Conservation (phyloP, 306 rosid species). For the Trichosanthes truncata region DNA sequence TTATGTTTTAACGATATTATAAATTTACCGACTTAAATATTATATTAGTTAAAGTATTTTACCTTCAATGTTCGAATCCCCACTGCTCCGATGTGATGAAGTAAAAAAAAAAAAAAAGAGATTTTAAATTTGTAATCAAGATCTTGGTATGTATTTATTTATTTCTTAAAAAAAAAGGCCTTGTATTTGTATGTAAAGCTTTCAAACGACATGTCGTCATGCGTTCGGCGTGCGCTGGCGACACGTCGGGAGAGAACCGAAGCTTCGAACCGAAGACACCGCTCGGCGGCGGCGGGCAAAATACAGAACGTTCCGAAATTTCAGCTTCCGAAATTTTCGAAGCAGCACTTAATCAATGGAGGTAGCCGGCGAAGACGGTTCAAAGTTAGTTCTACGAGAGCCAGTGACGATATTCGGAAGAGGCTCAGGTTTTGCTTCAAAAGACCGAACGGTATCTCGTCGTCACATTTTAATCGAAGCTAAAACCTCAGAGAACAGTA, state of each 20-base stretch:
- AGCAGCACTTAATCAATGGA: slow-evolving; percentile 24
- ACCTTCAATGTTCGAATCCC: no score
- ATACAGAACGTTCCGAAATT: neutral
- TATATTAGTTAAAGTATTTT: no score
- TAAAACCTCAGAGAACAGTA: neutral
- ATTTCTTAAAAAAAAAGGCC: no score
- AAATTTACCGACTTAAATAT: no score
- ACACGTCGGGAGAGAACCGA: neutral
- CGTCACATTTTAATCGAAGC: slow-evolving; percentile 42
- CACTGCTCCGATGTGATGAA: no score
- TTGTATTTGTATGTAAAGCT: neutral
- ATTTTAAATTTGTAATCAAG: no score
- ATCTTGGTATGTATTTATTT: no score
- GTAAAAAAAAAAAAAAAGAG: no score
- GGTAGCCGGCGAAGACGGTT: slow-evolving; percentile 44
- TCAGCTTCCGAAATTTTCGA: neutral
- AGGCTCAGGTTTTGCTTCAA: slow-evolving; percentile 40
- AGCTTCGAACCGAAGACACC: neutral
- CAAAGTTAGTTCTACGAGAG: slow-evolving; percentile 16
- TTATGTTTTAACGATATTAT: no score
- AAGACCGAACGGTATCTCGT: slow-evolving; percentile 59
- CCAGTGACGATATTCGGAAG: slow-evolving; percentile 35
- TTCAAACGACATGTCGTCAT: neutral
- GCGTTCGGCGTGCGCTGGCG: neutral
- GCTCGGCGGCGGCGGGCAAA: neutral